Percentiles rank a stretch among this genome's conserved stretches.
phyloP scores from a whole-genome alignment of 352 stramenopile species.

The Lagenidium giganteum region DNA sequence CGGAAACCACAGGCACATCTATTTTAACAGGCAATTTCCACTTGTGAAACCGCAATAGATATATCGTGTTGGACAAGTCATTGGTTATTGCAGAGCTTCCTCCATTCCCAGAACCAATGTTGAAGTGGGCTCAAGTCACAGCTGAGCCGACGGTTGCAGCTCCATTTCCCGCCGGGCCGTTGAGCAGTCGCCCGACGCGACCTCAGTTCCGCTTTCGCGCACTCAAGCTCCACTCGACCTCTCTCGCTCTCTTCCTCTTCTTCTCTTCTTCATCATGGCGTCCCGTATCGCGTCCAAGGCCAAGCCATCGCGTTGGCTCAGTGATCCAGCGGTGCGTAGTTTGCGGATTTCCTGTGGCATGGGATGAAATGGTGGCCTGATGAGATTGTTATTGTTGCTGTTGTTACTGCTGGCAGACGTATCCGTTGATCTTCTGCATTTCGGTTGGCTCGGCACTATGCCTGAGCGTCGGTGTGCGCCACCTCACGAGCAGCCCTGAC shows the following conservation, averaged over 20 bases:
- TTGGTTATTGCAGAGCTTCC: too few relatives aligned
- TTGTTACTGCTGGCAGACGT: conserved; percentile 26
- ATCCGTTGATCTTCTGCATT: conserved; percentile 41
- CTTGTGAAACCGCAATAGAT: too few relatives aligned
- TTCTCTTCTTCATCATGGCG: conserved; percentile 10
- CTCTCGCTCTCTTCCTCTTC: background rate
- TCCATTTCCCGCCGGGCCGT: too few relatives aligned
- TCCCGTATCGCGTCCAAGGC: conserved; percentile 11
- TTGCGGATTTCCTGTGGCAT: background rate
- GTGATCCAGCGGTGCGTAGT: conserved; percentile 16
- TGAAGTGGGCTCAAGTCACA: too few relatives aligned
- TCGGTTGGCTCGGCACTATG: conserved; percentile 31
- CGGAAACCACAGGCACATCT: too few relatives aligned
- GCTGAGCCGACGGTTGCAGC: too few relatives aligned
- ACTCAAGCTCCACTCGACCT: background rate
- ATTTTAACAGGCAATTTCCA: too few relatives aligned
- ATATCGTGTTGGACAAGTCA: too few relatives aligned
- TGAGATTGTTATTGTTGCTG: background rate
- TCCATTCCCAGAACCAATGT: too few relatives aligned
- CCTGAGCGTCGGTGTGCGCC: conserved; percentile 31
- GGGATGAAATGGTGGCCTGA: too few relatives aligned
- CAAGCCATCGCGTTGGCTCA: conserved; percentile 18
- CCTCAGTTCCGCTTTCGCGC: too few relatives aligned
- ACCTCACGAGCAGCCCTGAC: conserved; percentile 48
- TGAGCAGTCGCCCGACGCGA: too few relatives aligned